phyloP scores from a whole-genome alignment of 2,329 filamentous ascomycete species.

The Thielaviopsis musarum region DNA sequence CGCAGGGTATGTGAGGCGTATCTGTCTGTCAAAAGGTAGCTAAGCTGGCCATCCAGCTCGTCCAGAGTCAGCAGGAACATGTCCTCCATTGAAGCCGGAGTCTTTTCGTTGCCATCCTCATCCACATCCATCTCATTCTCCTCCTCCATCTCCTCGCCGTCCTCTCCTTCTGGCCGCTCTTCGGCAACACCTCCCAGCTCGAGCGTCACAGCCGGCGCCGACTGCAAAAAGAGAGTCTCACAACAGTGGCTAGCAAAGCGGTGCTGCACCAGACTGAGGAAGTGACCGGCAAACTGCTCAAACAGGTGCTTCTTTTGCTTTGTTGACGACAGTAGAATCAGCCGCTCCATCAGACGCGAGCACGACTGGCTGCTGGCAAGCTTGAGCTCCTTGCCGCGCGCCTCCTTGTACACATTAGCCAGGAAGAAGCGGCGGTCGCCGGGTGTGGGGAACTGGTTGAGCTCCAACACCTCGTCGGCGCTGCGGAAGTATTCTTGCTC shows the following conservation, averaged over 20 bases:
- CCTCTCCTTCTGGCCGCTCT: slow-evolving; percentile 21
- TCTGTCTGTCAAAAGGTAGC: slow-evolving; percentile 66
- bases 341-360: slow-evolving; percentile 77
- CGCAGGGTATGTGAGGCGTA: slow-evolving; percentile 87
- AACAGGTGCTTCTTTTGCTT: slow-evolving; percentile 78
- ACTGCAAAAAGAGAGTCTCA: slow-evolving; percentile 76
- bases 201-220: slow-evolving; percentile 59
- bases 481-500: slow-evolving; percentile 93
- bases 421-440: slow-evolving; percentile 60
- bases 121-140: slow-evolving; percentile 2
- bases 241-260: slow-evolving; percentile 96
- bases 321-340: slow-evolving; percentile 67
- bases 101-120: slow-evolving; percentile 14
- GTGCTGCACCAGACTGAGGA: slow-evolving; percentile 79
- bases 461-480: slow-evolving; percentile 75
- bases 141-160: slow-evolving; percentile 24
- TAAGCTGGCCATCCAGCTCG: slow-evolving; percentile 73
- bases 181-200: slow-evolving; percentile 42
- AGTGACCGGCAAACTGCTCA: slow-evolving; percentile 69
- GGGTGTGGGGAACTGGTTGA: slow-evolving; percentile 66
- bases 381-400: slow-evolving; percentile 85
- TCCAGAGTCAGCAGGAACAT: slow-evolving; percentile 70
- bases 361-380: slow-evolving; percentile 91
- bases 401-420: slow-evolving; percentile 71
- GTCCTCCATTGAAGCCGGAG: slow-evolving; percentile 57